phyloP scores from a whole-genome alignment of 345 rosid species.

The Conringia planisiliqua region DNA sequence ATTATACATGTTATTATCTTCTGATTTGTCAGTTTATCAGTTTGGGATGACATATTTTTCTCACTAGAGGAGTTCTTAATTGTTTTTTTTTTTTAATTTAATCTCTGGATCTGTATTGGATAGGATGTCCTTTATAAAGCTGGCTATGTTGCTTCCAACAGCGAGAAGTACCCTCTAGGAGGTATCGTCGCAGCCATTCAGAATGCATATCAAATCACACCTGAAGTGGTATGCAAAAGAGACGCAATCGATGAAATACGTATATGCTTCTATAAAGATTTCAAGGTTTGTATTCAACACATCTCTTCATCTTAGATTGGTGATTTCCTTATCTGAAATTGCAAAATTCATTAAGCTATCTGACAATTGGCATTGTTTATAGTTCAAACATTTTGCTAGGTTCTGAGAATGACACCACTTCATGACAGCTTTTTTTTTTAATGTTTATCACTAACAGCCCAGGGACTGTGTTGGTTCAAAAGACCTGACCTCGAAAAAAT shows the following conservation, averaged over 20 bases:
- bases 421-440: slow-evolving; percentile 5
- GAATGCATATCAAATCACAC: slow-evolving; percentile 78
- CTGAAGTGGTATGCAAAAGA: slow-evolving; percentile 60
- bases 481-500: slow-evolving; percentile 37
- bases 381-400: background rate
- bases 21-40: background rate
- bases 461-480: slow-evolving; percentile 56
- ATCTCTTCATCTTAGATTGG: slow-evolving; percentile 16
- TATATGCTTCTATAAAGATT: slow-evolving; percentile 85
- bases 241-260: slow-evolving; percentile 68
- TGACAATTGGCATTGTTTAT: background rate
- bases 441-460: slow-evolving; percentile 45
- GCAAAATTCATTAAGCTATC: background rate
- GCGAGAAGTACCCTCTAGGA: slow-evolving; percentile 86
- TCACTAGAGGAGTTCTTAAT: slow-evolving; percentile 1
- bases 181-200: slow-evolving; percentile 83
- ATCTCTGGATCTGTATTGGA: slow-evolving; percentile 5
- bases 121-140: slow-evolving; percentile 77
- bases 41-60: background rate
- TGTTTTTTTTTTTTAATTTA: background rate
- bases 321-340: background rate
- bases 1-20: background rate
- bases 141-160: slow-evolving; percentile 86
- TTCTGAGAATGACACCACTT: slow-evolving; percentile 1
- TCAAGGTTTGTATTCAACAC: slow-evolving; percentile 50